A percentile compares a stretch with the other conserved stretches of the same genome.
These are phyloP conservation scores for Phytophthora melonis DNA, from an alignment of 352 stramenopile genomes.

Conservation along the genomic window DNA sequence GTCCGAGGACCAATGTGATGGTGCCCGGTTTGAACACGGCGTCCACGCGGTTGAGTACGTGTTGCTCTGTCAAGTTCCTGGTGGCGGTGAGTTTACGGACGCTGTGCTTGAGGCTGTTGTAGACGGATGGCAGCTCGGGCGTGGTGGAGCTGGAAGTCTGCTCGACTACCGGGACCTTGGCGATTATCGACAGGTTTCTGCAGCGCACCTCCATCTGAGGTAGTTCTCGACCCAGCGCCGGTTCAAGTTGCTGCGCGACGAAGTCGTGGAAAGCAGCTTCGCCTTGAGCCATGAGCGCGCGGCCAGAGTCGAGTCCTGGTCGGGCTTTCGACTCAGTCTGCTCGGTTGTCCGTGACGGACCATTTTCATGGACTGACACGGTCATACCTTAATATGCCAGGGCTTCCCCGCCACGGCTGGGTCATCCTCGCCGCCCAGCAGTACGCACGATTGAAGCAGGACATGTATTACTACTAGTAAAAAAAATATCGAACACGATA, in stretches of 20 bases:
- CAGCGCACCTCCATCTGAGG: slow-evolving; percentile 52
- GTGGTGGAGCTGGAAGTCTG: slow-evolving; percentile 6
- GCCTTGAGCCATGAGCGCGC: slow-evolving; percentile 36
- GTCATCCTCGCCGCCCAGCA: too few relatives aligned
- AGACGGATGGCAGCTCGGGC: slow-evolving; percentile 40
- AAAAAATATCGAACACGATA: too few relatives aligned
- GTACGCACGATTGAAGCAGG: too few relatives aligned
- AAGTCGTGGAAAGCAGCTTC: slow-evolving; percentile 38
- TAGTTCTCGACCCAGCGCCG: slow-evolving; percentile 31
- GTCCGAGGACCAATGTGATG: slow-evolving; percentile 48
- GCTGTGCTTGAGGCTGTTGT: slow-evolving; percentile 35
- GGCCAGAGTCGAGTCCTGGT: slow-evolving; percentile 21
- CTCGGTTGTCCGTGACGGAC: neutral
- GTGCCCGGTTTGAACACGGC: slow-evolving; percentile 50
- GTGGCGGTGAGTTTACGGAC: slow-evolving; percentile 20
- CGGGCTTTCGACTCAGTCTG: slow-evolving; percentile 7
- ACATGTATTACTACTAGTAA: too few relatives aligned
- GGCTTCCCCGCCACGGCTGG: too few relatives aligned
- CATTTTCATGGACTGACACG: neutral
- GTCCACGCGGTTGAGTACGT: slow-evolving; percentile 43
- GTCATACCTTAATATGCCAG: neutral
- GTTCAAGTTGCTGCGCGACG: slow-evolving; percentile 34
- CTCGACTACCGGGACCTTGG: slow-evolving; percentile 36
- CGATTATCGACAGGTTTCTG: slow-evolving; percentile 43
- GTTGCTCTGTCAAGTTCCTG: slow-evolving; percentile 8